phyloP scores from a whole-genome alignment of 345 rosid species.

The Pelargonium nanum region DNA sequence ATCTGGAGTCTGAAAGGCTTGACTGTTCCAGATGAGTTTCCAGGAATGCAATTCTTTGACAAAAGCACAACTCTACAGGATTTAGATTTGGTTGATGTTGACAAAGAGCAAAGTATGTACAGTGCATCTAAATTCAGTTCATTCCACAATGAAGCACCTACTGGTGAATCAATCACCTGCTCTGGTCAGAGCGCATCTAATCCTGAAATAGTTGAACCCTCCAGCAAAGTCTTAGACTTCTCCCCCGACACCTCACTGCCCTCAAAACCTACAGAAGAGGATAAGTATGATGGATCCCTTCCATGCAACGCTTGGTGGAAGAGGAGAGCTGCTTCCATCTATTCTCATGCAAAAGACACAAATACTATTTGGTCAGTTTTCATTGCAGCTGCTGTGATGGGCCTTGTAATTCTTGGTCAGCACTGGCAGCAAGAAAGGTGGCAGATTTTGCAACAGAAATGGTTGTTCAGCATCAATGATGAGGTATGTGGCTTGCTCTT shows the following conservation, averaged over 20 bases:
- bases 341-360: conserved; percentile 71
- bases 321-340: conserved; percentile 66
- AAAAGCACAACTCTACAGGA: conserved; percentile 29
- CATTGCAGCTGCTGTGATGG: conserved; percentile 88
- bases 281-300: conserved; percentile 34
- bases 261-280: conserved; percentile 30
- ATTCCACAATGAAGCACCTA: conserved; percentile 35
- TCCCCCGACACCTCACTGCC: conserved; percentile 29
- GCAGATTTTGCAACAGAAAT: conserved; percentile 74
- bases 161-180: conserved; percentile 36
- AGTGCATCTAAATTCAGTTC: conserved; percentile 33
- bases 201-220: conserved; percentile 31
- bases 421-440: conserved; percentile 95
- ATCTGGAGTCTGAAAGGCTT: conserved; percentile 38
- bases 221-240: conserved; percentile 21
- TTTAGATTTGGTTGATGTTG: conserved; percentile 19
- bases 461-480: conserved; percentile 51
- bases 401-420: conserved; percentile 88
- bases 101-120: conserved; percentile 37
- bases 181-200: conserved; percentile 24
- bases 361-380: conserved; percentile 85
- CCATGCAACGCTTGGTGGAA: conserved; percentile 98
- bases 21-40: conserved; percentile 42
- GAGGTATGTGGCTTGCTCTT: conserved; percentile 39
- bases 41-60: conserved; percentile 36